Base-by-base conservation (phyloP, 140 eudicot genomes). In the Oenanthe javanica region DNA sequence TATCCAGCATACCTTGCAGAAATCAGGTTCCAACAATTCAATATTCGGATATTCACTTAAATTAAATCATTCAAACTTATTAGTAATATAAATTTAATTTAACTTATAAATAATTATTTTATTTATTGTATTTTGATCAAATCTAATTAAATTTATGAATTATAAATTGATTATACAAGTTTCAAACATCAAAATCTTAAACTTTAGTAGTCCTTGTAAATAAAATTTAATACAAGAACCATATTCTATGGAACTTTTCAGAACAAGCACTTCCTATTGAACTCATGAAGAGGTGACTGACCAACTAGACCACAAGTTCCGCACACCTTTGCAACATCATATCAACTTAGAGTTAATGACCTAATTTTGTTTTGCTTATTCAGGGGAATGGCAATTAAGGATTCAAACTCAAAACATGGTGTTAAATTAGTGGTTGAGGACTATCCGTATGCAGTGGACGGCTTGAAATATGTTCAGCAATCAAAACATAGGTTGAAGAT, bases 391-490 rank as follows among this genome's bases (percentile, higher is more conserved):
- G 97, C 97, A 19, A 83, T 85, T 45, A 78, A 79, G 83, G 97
- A 93, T 55, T 18, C 85, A 6, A 4, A 49, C 47, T 63, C 86
- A 1, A 89, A 82, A 43, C 89, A 91, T 71, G 96, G 98, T 42
- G 54, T 89, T 63, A 85, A 89, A 16, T 86, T 91, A 19, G 43
- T 88, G 21, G 86, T 93, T 36, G 87, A 91, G 77, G 98, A 93
- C 81, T 93, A 93, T 67, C 97, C 97, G 0, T 93, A 81, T 79
- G 97, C 96, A 3, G 92, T 87, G 11, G 96, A 93, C 36, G 97
- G 97, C 94, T 90, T 14, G 87, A 89, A 43, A 84, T 93, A 23
- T 93, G 98, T 94, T 85, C 92, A 9, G 93, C 98, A 8, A 93
- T 91, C 13, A 85, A 85, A 77, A 19, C 85, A 31, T 91, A 94